Conservation (phyloP, 371 early-diverging fungal species). For the Conidiobolus incongruus region DNA sequence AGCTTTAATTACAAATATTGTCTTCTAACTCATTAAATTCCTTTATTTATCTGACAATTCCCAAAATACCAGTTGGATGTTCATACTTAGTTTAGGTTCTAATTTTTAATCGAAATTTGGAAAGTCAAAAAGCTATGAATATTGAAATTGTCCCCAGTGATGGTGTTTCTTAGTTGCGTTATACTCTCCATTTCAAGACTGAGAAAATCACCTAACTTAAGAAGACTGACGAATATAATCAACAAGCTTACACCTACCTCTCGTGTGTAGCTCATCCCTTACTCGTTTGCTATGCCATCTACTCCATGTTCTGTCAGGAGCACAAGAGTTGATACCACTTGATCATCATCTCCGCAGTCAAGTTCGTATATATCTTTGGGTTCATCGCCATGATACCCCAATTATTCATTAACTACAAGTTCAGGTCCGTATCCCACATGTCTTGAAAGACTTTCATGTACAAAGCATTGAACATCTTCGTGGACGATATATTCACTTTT, state of each 20-base stretch:
- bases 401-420: conserved; percentile 78
- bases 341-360: conserved; percentile 65
- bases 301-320: conserved; percentile 58
- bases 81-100: conserved; percentile 55
- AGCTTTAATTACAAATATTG: conserved; percentile 54
- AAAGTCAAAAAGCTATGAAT: conserved; percentile 74
- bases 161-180: no score
- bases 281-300: conserved; percentile 57
- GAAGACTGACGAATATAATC: conserved; percentile 68
- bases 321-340: conserved; percentile 88
- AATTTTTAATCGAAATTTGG: conserved; percentile 78
- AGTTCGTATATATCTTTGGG: conserved; percentile 64
- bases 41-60: conserved; percentile 74
- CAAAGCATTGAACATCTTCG: conserved; percentile 81
- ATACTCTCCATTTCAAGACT: conserved; percentile 10
- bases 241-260: conserved; percentile 69
- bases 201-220: conserved; percentile 28
- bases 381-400: conserved; percentile 88
- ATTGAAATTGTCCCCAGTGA: no score
- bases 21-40: conserved; percentile 68
- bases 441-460: conserved; percentile 86
- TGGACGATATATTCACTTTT: conserved; percentile 89
- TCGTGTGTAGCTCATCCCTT: conserved; percentile 57
- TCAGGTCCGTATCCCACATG: conserved; percentile 85
- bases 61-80: conserved; percentile 66